These are phyloP conservation scores for Fusarium solani-melongenae DNA, from an alignment of 2,329 filamentous ascomycete species.

Conservation along the genomic window DNA sequence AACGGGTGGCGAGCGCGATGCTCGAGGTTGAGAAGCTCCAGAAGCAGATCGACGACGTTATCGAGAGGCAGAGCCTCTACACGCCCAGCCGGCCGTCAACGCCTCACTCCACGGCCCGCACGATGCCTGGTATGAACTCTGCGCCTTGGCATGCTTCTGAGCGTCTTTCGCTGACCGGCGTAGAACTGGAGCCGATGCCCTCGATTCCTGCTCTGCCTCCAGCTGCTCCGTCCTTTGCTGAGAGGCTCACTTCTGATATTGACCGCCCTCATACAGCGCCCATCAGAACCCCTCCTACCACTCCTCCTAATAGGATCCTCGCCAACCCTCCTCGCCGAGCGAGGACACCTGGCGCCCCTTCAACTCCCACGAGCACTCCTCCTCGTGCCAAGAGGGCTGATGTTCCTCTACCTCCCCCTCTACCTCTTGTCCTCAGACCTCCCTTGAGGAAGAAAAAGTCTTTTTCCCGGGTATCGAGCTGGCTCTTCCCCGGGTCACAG, in stretches of 20 bases:
- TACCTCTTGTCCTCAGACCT: conserved; percentile 69
- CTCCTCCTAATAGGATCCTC: conserved; percentile 47
- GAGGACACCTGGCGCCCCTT: conserved; percentile 45
- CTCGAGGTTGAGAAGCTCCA: conserved; percentile 69
- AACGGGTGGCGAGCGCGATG: conserved; percentile 67
- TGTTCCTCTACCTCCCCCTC: conserved; percentile 62
- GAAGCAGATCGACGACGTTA: conserved; percentile 68
- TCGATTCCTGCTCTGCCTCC: conserved; percentile 68
- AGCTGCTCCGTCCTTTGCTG: conserved; percentile 66
- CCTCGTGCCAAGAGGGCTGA: conserved; percentile 46
- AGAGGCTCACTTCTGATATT: conserved; percentile 62
- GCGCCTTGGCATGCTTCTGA: conserved; percentile 13
- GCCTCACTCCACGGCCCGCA: conserved; percentile 53
- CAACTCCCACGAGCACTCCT: conserved; percentile 43
- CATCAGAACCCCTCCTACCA: conserved; percentile 47
- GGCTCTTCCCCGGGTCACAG: conserved; percentile 62
- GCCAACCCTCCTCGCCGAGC: conserved; percentile 42
- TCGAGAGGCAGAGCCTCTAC: conserved; percentile 71
- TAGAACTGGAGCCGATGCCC: conserved; percentile 64
- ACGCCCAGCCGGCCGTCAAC: conserved; percentile 64
- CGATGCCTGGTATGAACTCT: conserved; percentile 45
- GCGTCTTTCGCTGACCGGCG: conserved; percentile 25
- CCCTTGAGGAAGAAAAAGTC: conserved; percentile 75
- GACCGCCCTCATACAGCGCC: conserved; percentile 51
- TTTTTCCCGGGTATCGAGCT: conserved; percentile 70